phyloP scores from a whole-genome alignment of 1,139 yeast genomes.

The Debaryomycetaceae sp. region DNA sequence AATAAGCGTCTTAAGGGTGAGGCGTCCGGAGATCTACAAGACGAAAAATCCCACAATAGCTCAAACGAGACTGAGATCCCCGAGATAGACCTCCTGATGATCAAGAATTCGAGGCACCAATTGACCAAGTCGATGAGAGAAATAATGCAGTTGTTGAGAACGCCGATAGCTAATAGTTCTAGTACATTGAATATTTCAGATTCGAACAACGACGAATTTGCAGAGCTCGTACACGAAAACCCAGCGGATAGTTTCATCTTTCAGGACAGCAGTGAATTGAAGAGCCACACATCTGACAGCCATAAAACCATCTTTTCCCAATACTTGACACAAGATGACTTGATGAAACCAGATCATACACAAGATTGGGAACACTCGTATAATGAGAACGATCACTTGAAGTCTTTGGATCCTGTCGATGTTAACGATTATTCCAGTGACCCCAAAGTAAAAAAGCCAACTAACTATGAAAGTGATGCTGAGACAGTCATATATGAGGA shows the following conservation, averaged over 20 bases:
- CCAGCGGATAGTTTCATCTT: constrained; percentile 12
- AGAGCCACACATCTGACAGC: neutral
- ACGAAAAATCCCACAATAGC: neutral
- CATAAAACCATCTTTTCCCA: constrained; percentile 6
- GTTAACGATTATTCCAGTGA: too few relatives aligned
- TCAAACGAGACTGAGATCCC: constrained; percentile 20
- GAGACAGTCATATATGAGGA: constrained; percentile 25
- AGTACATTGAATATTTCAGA: constrained; percentile 22
- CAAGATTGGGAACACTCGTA: neutral
- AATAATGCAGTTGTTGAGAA: constrained; percentile 36
- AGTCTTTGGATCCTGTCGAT: neutral
- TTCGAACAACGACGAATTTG: constrained; percentile 12
- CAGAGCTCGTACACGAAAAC: constrained; percentile 17
- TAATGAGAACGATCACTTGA: neutral
- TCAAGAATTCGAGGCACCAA: constrained; percentile 38
- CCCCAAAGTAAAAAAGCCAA: neutral
- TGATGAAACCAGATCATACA: constrained; percentile 1
- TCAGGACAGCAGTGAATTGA: constrained; percentile 7
- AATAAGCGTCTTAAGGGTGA: constrained; percentile 10
- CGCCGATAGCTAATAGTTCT: constrained; percentile 25
- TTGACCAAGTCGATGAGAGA: constrained; percentile 43
- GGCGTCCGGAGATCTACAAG: constrained; percentile 1
- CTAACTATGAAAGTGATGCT: constrained; percentile 19
- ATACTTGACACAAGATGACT: constrained; percentile 5
- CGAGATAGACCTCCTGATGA: constrained; percentile 37